These are phyloP conservation scores for Magnaporthiopsis incrustans DNA, from an alignment of 2,329 filamentous ascomycete species.

Conservation along the genomic window DNA sequence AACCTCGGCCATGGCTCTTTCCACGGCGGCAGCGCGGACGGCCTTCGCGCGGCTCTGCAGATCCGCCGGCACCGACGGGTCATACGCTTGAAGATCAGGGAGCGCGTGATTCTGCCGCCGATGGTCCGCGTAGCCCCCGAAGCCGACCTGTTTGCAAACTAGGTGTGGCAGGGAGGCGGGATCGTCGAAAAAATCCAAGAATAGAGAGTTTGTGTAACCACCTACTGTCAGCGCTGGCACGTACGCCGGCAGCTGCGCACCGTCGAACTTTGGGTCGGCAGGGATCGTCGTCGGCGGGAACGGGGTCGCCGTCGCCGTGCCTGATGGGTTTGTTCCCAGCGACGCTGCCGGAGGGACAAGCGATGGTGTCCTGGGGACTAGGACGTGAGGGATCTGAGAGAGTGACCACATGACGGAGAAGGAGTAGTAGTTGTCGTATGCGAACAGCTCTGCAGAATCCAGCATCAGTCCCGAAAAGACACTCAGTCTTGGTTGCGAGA, in stretches of 20 bases:
- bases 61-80: background rate
- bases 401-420: conserved; percentile 2
- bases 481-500: background rate
- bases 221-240: conserved; percentile 1
- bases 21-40: conserved; percentile 1
- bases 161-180: background rate
- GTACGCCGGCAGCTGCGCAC: background rate
- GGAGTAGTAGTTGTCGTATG: conserved; percentile 1
- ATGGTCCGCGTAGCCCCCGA: background rate
- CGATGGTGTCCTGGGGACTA: background rate
- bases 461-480: background rate
- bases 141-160: background rate
- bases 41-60: conserved; percentile 2
- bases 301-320: background rate
- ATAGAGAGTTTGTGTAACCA: background rate
- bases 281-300: background rate
- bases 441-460: background rate
- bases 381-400: conserved; percentile 2
- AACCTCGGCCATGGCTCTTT: background rate
- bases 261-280: background rate
- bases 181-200: conserved; percentile 2
- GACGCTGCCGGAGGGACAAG: background rate
- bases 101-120: background rate
- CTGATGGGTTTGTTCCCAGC: background rate
- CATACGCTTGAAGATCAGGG: background rate